Evolutionary conservation across 2,329 filamentous ascomycete species (phyloP), one percentile per base, ranked within the genome.

Genomic region (Clathrospora elynae): DNA sequence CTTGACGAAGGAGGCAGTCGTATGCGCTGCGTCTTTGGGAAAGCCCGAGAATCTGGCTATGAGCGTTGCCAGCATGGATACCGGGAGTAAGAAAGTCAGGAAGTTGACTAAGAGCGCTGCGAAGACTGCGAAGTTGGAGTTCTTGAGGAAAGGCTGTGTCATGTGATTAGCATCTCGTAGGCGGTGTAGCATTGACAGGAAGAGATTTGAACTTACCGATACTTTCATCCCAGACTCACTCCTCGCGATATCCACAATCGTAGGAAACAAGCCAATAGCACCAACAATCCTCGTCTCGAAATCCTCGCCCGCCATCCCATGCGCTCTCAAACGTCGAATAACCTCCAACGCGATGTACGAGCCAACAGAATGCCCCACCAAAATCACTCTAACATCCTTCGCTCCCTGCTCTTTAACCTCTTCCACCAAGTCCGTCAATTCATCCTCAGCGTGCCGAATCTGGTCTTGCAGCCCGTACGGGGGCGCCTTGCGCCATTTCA

Each of bases 1-100:
- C 40, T 71, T 72, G 24, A 83, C 46, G 41, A 83, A 81, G 0
- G 67, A 64, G 11, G 75, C 67, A 0, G 80, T 84, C 0, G 75
- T 72, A 5, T 69, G 59, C 1, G 78, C 71, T 1, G 74, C 75
- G 22, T 74, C 66, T 2, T 66, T 46, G 3, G 73, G 68, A 48
- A 75, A 72, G 3, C 65, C 60, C 59, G 77, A 76, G 9, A 77
- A 46, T 0, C 64, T 34, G 5, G 59, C 51, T n/a, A 83, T 66
- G 0, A 80, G 49, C 2, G 49, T 53, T 5, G 70, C 60, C 5
- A 82, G 55, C 11, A 75, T 25, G 1, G 52, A 45, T 0, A 61
- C 39, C 0, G 78, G 76, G 0, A 80, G 43, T 6, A 75, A 31
- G 3, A 67, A 60, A 3, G 73, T 72, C 6, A 82, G 54, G 1